A percentile compares a stretch with the other conserved stretches of the same genome.
phyloP scores from a whole-genome alignment of 371 early-diverging fungal genomes.

The Mucor ambiguus region DNA sequence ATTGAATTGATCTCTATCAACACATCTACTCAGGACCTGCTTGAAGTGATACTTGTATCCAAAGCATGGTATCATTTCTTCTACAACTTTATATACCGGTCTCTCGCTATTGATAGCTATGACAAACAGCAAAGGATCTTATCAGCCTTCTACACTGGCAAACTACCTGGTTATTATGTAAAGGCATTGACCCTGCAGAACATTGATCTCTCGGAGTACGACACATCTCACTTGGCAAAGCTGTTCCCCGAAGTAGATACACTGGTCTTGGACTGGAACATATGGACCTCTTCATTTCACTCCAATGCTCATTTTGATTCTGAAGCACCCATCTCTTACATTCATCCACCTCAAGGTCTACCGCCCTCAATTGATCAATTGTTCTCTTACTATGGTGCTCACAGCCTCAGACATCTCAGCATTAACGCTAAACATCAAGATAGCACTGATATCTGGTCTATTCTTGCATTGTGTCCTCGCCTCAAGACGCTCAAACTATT shows the following conservation, averaged over 20 bases:
- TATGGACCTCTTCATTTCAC: neutral
- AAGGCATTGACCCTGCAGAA: neutral
- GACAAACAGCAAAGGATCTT: slow-evolving; percentile 5
- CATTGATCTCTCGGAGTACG: neutral
- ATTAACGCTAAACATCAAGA: neutral
- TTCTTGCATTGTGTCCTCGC: slow-evolving; percentile 10
- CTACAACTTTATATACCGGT: slow-evolving; percentile 9
- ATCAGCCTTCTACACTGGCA: slow-evolving; percentile 1
- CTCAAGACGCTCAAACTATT: slow-evolving; percentile 9
- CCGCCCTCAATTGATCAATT: slow-evolving; percentile 2
- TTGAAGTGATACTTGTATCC: slow-evolving; percentile 18
- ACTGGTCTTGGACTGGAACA: slow-evolving; percentile 14
- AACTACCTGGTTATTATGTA: slow-evolving; percentile 13
- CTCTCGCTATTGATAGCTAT: neutral
- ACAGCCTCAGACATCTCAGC: neutral
- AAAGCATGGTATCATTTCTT: slow-evolving; percentile 21
- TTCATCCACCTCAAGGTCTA: slow-evolving; percentile 19
- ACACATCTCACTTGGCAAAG: neutral
- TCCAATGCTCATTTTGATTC: slow-evolving; percentile 5
- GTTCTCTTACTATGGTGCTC: slow-evolving; percentile 11
- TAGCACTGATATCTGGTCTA: slow-evolving; percentile 14
- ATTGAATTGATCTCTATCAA: slow-evolving; percentile 15
- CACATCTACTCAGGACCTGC: slow-evolving; percentile 5
- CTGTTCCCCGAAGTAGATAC: slow-evolving; percentile 15
- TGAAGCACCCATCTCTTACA: slow-evolving; percentile 8